Evolutionary conservation across 2,329 filamentous ascomycete genomes (phyloP).

Genomic region (Colletotrichum noveboracense): DNA sequence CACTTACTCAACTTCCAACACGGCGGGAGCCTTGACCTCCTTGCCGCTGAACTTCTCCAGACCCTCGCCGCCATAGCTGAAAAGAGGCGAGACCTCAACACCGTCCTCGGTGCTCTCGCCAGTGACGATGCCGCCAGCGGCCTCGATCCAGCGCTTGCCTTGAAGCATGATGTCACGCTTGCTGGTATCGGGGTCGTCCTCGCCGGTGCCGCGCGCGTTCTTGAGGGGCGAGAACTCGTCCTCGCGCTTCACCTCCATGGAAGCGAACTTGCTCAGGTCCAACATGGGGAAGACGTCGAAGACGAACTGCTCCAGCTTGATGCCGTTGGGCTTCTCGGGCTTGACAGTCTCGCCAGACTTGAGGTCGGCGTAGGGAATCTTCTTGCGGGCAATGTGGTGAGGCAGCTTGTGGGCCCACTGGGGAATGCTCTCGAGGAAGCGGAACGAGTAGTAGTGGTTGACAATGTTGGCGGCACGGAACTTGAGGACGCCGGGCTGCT

Average conservation of each 20-base stretch:
- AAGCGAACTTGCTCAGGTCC: slow-evolving; percentile 86
- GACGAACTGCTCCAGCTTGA: slow-evolving; percentile 99
- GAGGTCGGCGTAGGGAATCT: slow-evolving; percentile 87
- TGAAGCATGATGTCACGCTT: slow-evolving; percentile 88
- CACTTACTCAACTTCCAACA: slow-evolving; percentile 51
- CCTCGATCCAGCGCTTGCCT: slow-evolving; percentile 84
- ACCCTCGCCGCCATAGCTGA: slow-evolving; percentile 82
- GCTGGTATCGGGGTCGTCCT: slow-evolving; percentile 95
- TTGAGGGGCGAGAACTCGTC: slow-evolving; percentile 98
- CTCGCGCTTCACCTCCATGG: slow-evolving; percentile 93
- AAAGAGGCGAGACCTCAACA: slow-evolving; percentile 88
- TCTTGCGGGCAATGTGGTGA: slow-evolving; percentile 97
- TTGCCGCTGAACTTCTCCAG: slow-evolving; percentile 61
- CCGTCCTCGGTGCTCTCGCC: slow-evolving; percentile 68
- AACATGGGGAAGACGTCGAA: slow-evolving; percentile 97
- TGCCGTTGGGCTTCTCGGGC: slow-evolving; percentile 93
- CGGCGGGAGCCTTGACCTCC: slow-evolving; percentile 56
- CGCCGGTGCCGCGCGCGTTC: slow-evolving; percentile 83
- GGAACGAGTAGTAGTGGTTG: slow-evolving; percentile 99
- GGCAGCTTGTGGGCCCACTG: slow-evolving; percentile 85
- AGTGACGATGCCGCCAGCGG: slow-evolving; percentile 76
- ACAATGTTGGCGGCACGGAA: slow-evolving; percentile 99
- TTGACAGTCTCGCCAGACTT: slow-evolving; percentile 82
- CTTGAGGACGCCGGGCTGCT: slow-evolving; percentile 82
- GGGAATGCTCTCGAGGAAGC: slow-evolving; percentile 90